These are phyloP conservation scores for Russula earlei DNA, from an alignment of 768 basidiomycete species.

Conservation along the genomic window DNA sequence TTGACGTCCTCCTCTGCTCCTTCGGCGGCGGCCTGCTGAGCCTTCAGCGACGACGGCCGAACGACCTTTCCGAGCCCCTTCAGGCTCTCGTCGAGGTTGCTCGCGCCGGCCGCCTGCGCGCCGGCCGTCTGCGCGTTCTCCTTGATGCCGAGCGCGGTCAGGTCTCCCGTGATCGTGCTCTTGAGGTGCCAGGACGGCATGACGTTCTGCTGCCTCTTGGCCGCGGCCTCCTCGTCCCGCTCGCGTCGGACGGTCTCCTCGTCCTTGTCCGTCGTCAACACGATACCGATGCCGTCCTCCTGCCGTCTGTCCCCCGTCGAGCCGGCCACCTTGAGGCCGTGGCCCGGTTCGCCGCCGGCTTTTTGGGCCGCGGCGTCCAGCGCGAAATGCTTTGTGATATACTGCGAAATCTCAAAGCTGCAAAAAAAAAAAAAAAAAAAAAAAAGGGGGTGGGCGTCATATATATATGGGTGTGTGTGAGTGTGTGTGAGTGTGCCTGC, in stretches of 20 bases:
- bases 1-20: constrained; percentile 32
- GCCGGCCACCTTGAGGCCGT: constrained; percentile 67
- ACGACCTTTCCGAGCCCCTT: constrained; percentile 44
- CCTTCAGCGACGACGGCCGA: constrained; percentile 30
- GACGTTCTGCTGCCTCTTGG: constrained; percentile 83
- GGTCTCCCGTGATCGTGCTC: constrained; percentile 88
- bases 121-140: constrained; percentile 42
- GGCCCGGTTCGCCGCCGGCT: constrained; percentile 35
- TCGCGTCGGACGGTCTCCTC: constrained; percentile 64
- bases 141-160: constrained; percentile 78
- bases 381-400: constrained; percentile 64
- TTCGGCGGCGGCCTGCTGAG: constrained; percentile 24
- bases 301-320: constrained; percentile 46
- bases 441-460: not conserved
- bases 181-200: constrained; percentile 93
- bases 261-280: constrained; percentile 86
- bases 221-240: constrained; percentile 71
- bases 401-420: constrained; percentile 75
- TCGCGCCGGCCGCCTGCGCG: constrained; percentile 28
- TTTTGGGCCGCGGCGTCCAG: constrained; percentile 55
- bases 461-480: too few species aligned
- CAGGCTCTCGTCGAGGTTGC: constrained; percentile 50
- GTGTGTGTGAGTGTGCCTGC: not conserved
- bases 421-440: not conserved
- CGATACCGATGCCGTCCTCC: constrained; percentile 75